phyloP scores from a whole-genome alignment of 1,284 basidiomycete species.

The Polyporus tsugae region DNA sequence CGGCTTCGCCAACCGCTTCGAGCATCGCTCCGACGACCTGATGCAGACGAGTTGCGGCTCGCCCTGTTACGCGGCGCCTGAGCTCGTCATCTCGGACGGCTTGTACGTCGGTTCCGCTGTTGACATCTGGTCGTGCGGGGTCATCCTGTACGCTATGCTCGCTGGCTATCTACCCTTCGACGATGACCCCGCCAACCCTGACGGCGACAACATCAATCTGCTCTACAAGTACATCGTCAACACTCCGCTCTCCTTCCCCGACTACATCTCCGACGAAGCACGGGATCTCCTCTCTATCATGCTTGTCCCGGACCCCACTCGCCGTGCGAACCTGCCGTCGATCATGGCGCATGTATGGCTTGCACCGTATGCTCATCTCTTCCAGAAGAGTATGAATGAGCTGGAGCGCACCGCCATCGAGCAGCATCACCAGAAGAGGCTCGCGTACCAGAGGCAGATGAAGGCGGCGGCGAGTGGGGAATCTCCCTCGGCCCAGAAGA shows the following conservation, averaged over 20 bases:
- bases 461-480: constrained; percentile 48
- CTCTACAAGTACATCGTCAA: constrained; percentile 99
- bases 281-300: constrained; percentile 81
- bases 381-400: constrained; percentile 79
- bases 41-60: constrained; percentile 99
- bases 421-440: constrained; percentile 84
- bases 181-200: constrained; percentile 98
- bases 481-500: constrained; percentile 45
- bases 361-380: constrained; percentile 67
- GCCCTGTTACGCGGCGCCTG: constrained; percentile 98
- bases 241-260: constrained; percentile 94
- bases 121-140: constrained; percentile 99
- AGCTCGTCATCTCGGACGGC: constrained; percentile 98
- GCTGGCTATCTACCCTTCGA: constrained; percentile 99
- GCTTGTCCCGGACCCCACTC: constrained; percentile 86
- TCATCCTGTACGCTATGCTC: constrained; percentile 99
- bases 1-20: constrained; percentile 98
- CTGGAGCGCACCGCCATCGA: constrained; percentile 85
- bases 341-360: constrained; percentile 92
- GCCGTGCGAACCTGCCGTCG: constrained; percentile 75
- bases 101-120: constrained; percentile 98
- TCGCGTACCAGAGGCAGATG: constrained; percentile 83
- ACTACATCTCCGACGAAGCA: constrained; percentile 87
- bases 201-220: constrained; percentile 99
- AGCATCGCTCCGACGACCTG: constrained; percentile 90